Percentiles rank a stretch among this genome's conserved stretches.
Conservation (phyloP, 352 stramenopile species). For the Elongisporangium undulatum region DNA sequence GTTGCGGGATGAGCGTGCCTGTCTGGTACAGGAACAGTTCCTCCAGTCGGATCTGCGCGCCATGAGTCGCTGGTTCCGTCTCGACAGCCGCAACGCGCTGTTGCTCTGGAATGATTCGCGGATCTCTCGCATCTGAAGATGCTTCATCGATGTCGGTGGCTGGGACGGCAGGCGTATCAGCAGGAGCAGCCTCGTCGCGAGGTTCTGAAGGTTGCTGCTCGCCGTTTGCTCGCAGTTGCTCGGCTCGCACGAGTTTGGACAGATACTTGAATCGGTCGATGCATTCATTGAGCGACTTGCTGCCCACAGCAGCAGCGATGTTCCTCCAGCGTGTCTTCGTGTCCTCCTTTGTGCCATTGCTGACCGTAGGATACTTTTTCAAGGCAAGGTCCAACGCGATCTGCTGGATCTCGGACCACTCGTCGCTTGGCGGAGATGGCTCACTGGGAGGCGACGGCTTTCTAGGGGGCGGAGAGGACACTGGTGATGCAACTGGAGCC, state of each 20-base stretch:
- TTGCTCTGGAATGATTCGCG: slow-evolving; percentile 43
- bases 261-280: slow-evolving; percentile 79
- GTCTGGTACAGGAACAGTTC: slow-evolving; percentile 76
- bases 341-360: slow-evolving; percentile 34
- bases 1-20: slow-evolving; percentile 68
- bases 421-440: slow-evolving; percentile 6
- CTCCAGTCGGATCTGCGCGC: slow-evolving; percentile 51
- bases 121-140: slow-evolving; percentile 11
- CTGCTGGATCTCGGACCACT: slow-evolving; percentile 68
- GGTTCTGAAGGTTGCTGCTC: background rate
- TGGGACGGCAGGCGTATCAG: background rate
- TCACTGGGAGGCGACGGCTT: background rate
- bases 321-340: slow-evolving; percentile 62
- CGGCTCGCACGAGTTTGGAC: slow-evolving; percentile 37
- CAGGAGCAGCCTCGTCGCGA: slow-evolving; percentile 4
- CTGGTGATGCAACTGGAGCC: background rate
- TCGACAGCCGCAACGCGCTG: slow-evolving; percentile 39
- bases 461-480: background rate
- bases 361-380: slow-evolving; percentile 51
- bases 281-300: slow-evolving; percentile 72
- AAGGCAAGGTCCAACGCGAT: slow-evolving; percentile 57
- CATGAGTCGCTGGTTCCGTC: slow-evolving; percentile 45
- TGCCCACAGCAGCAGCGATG: slow-evolving; percentile 62
- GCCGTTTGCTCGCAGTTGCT: background rate
- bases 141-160: slow-evolving; percentile 9